Base-by-base conservation (phyloP, 805 yeast genomes). In the Starmerella sp. region DNA sequence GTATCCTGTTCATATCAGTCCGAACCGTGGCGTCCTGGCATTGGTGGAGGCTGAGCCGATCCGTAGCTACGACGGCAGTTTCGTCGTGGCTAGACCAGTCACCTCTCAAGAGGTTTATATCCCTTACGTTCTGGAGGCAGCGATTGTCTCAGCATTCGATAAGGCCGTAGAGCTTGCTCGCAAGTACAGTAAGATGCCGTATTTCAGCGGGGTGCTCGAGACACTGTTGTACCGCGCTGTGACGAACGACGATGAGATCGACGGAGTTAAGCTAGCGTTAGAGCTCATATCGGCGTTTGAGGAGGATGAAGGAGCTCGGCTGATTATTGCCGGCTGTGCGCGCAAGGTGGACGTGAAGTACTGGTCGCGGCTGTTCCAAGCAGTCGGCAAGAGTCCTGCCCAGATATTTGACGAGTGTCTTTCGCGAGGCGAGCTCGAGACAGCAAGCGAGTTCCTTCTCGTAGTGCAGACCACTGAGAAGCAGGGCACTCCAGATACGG, bases 311-410 rank as follows among this genome's bases (percentile, higher is more conserved):
- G 66, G 65, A 62, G 60, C 69, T 8, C 57, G 52, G 22, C 72
- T 69, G 35, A 70, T 73, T 8, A 59, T 74, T 6, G 72, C 73
- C 3, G 70, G 73, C 6, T 79, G 83, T 60, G 76, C 82, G 36
- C 68, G 85, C 35, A 80, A 80, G 57, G 80, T 79, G 14, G 85
- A 80, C 61, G 72, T 76, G 49, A 73, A 71, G 42, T 77, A 76
- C 62, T 80, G 85, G 85, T 53, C 62, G n/a, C 57, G 57, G 17
- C 62, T 73, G 46, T 73, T 73, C 56, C 65, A 63, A 17, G 64
- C 69, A 4, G 65, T 67, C 1, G 75, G 74, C 1, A 58, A 69
- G 17, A 67, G 69, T 10, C 63, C 66, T 1, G 56, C 54, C 10
- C 62, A 69, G 57, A 60, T 62, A 29, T 62, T 73, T 38, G 73